phyloP scores from a whole-genome alignment of 73 alveolate species.

The Paraurostyla sp. region DNA sequence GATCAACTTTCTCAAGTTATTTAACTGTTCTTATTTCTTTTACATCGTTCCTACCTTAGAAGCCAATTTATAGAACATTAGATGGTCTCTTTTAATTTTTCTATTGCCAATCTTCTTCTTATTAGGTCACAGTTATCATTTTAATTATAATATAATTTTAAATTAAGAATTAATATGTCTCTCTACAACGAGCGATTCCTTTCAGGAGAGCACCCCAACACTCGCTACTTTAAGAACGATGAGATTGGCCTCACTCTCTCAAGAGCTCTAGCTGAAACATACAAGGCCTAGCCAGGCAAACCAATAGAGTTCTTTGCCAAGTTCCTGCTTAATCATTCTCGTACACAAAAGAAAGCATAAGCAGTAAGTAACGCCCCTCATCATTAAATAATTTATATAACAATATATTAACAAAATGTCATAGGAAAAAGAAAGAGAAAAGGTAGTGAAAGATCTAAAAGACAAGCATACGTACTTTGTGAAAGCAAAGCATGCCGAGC shows the following conservation, averaged over 20 bases:
- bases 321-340: conserved; percentile 81
- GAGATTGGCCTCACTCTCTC: conserved; percentile 81
- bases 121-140: not conserved
- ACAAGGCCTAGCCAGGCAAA: conserved; percentile 74
- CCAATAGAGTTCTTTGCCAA: conserved; percentile 89
- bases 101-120: not conserved
- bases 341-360: conserved; percentile 43
- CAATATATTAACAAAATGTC: not conserved
- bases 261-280: conserved; percentile 79
- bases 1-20: conserved; percentile 52
- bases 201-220: conserved; percentile 73
- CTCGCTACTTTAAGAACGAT: conserved; percentile 77
- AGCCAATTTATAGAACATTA: not conserved
- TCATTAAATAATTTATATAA: not conserved
- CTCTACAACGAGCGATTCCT: not conserved
- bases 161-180: not conserved
- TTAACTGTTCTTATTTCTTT: conserved; percentile 21
- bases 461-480: conserved; percentile 34
- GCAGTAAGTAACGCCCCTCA: too few species aligned
- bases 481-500: conserved; percentile 41
- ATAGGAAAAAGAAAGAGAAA: conserved; percentile 35
- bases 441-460: conserved; percentile 18
- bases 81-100: not conserved
- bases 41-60: conserved; percentile 27
- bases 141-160: not conserved